Evolutionary conservation across 1,284 basidiomycete species (phyloP).

Genomic region (Melampsora abietis-canadensis): DNA sequence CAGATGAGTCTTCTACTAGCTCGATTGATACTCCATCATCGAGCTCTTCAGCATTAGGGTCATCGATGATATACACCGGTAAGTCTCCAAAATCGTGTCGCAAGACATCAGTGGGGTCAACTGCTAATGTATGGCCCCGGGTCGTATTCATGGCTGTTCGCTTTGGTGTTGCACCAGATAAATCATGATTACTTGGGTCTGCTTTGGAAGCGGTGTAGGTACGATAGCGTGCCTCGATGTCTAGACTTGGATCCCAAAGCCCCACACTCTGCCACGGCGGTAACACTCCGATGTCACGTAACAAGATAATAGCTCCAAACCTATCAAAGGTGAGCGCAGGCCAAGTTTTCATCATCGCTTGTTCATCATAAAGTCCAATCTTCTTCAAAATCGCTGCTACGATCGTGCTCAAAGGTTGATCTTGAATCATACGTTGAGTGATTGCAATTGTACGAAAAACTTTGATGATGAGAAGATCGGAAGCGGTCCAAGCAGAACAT

Average conservation of each 20-base stretch:
- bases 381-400: slow-evolving; percentile 34
- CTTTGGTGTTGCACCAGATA: background rate
- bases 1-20: slow-evolving; percentile 44
- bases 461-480: slow-evolving; percentile 38
- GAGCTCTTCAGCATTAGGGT: slow-evolving; percentile 73
- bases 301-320: slow-evolving; percentile 38
- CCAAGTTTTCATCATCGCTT: slow-evolving; percentile 40
- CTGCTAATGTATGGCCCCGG: slow-evolving; percentile 43
- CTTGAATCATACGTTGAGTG: slow-evolving; percentile 43
- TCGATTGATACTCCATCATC: slow-evolving; percentile 92
- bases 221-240: slow-evolving; percentile 21
- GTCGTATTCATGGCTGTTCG: slow-evolving; percentile 8
- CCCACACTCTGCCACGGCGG: slow-evolving; percentile 43
- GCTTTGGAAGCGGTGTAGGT: background rate
- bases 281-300: slow-evolving; percentile 38
- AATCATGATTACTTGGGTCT: background rate
- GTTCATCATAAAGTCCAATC: slow-evolving; percentile 39
- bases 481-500: slow-evolving; percentile 24
- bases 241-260: slow-evolving; percentile 38
- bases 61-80: slow-evolving; percentile 87
- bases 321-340: slow-evolving; percentile 41
- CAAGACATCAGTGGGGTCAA: slow-evolving; percentile 58
- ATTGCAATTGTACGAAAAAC: slow-evolving; percentile 40
- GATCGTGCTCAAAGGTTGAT: slow-evolving; percentile 42
- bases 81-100: slow-evolving; percentile 80